A percentile compares a stretch with the other conserved stretches of the same genome.
phyloP scores from a whole-genome alignment of 495 filamentous ascomycete species.

The Aspergillus avenaceus region DNA sequence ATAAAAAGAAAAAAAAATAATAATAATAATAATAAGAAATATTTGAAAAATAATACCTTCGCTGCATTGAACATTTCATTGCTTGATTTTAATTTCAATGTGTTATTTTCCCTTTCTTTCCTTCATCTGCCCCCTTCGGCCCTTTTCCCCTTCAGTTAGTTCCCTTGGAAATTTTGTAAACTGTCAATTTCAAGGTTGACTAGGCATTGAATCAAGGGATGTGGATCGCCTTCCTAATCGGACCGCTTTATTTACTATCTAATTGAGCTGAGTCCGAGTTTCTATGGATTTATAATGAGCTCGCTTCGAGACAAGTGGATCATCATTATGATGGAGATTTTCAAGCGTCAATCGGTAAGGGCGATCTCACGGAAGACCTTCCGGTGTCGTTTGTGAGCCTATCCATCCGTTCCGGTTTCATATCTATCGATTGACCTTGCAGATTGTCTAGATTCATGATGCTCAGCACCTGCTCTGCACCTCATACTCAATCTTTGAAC shows the following conservation, averaged over 20 bases:
- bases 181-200: neutral
- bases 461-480: neutral
- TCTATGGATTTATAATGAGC: neutral
- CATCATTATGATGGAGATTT: neutral
- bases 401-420: constrained; percentile 16
- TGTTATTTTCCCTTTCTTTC: too few relatives aligned
- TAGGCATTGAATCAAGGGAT: neutral
- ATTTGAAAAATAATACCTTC: too few relatives aligned
- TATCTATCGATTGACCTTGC: constrained; percentile 20
- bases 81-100: too few relatives aligned
- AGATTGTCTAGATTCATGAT: constrained; percentile 14
- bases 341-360: constrained; percentile 10
- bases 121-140: neutral
- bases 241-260: neutral
- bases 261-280: neutral
- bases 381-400: constrained; percentile 8
- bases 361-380: neutral
- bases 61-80: too few relatives aligned
- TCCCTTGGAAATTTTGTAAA: too few relatives aligned
- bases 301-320: neutral
- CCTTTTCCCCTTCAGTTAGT: neutral
- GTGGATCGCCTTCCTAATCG: neutral
- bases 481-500: neutral
- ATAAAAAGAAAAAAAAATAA: too few relatives aligned
- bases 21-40: too few relatives aligned